phyloP scores from a whole-genome alignment of 106 monocot genomes.

The Allium cepa region DNA sequence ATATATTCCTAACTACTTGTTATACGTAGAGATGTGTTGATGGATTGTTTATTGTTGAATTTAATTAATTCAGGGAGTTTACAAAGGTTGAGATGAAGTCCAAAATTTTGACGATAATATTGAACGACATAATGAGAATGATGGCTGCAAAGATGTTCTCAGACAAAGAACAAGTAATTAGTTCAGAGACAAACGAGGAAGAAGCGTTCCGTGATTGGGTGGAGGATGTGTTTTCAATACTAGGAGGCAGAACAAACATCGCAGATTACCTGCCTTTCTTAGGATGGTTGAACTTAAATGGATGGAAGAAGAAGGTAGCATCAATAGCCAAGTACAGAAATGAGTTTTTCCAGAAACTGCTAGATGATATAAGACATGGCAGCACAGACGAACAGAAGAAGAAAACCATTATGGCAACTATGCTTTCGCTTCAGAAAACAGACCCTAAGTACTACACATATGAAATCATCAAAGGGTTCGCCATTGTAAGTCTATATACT shows the following conservation, averaged over 20 bases:
- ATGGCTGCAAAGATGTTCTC: not conserved
- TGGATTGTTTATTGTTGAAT: no score
- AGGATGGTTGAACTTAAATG: slow-evolving; percentile 24
- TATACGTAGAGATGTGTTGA: no score
- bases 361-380: not conserved
- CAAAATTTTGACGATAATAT: slow-evolving; percentile 24
- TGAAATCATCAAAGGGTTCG: not conserved
- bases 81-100: slow-evolving; percentile 26
- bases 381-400: not conserved
- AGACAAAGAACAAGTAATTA: no score
- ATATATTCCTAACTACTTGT: no score
- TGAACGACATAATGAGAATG: slow-evolving; percentile 37
- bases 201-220: slow-evolving; percentile 28
- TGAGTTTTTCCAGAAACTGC: not conserved
- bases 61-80: not conserved
- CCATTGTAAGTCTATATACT: not conserved
- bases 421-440: not conserved
- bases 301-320: not conserved
- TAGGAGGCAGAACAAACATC: slow-evolving; percentile 12
- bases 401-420: not conserved
- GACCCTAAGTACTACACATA: slow-evolving; percentile 3
- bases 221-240: slow-evolving; percentile 17
- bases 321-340: not conserved
- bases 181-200: no score
- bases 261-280: slow-evolving; percentile 21